phyloP scores from a whole-genome alignment of 2,329 filamentous ascomycete species.

The Fusarium austroafricanum region DNA sequence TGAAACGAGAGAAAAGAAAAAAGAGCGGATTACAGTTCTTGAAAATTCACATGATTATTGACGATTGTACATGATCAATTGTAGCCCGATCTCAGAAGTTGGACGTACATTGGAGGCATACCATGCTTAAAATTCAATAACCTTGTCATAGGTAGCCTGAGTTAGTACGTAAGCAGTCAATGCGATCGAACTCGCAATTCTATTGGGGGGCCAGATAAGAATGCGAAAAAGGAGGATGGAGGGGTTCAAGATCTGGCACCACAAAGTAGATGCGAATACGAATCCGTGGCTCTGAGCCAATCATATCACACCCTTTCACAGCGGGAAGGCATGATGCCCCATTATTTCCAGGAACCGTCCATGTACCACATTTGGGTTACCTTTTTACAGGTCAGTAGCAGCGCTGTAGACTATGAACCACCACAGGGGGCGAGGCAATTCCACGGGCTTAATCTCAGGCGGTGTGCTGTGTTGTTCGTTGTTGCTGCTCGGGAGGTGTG shows the following conservation, averaged over 20 bases:
- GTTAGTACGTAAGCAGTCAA: constrained; percentile 24
- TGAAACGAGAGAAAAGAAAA: not conserved
- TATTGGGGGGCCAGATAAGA: constrained; percentile 34
- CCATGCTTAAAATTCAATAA: not conserved
- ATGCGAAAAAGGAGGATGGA: constrained; percentile 38
- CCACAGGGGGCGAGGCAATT: not conserved
- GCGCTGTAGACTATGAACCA: constrained; percentile 14
- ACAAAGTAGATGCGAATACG: constrained; percentile 40
- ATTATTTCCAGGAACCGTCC: constrained; percentile 32
- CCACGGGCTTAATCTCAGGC: constrained; percentile 29
- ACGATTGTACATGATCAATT: constrained; percentile 6
- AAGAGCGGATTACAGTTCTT: not conserved
- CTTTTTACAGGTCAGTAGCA: constrained; percentile 21
- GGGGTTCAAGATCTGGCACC: constrained; percentile 33
- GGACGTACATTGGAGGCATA: not conserved
- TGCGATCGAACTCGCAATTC: not conserved
- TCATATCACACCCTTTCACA: constrained; percentile 19
- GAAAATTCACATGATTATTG: not conserved
- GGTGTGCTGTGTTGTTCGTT: constrained; percentile 31
- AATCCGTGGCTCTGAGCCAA: constrained; percentile 28
- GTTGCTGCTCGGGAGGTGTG: constrained; percentile 18
- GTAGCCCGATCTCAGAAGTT: not conserved
- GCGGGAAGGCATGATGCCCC: not conserved
- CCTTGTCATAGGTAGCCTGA: not conserved
- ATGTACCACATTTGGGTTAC: constrained; percentile 7